Percentiles rank a stretch among this genome's conserved stretches.
These are phyloP conservation scores for Exophiala lecanii-corni DNA, from an alignment of 2,329 filamentous ascomycete genomes.

Conservation along the genomic window DNA sequence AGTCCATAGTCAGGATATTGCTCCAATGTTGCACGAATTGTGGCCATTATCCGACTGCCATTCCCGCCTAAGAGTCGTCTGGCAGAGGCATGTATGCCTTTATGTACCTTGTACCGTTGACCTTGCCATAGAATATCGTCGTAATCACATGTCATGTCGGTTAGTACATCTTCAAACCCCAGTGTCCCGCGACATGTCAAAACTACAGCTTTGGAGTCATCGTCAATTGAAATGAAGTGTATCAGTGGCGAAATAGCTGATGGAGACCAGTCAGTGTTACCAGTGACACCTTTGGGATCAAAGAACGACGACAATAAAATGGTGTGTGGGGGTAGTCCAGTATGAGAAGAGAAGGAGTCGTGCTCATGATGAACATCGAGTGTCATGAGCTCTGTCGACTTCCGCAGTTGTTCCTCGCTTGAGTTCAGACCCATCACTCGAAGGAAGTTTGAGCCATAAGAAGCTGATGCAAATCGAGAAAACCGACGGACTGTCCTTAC, in stretches of 20 bases:
- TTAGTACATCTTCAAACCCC: conserved; percentile 68
- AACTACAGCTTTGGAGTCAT: conserved; percentile 66
- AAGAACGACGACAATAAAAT: conserved; percentile 65
- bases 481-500: conserved; percentile 44
- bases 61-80: conserved; percentile 58
- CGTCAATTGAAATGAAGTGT: conserved; percentile 68
- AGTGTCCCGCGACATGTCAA: conserved; percentile 68
- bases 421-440: conserved; percentile 42
- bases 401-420: conserved; percentile 24
- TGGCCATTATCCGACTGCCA: conserved; percentile 62
- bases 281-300: conserved; percentile 59
- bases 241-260: conserved; percentile 63
- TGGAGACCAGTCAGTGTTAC: conserved; percentile 49
- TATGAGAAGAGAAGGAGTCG: conserved; percentile 42
- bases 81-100: conserved; percentile 69
- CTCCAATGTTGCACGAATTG: conserved; percentile 60
- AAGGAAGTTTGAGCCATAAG: conserved; percentile 44
- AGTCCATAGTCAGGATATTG: conserved; percentile 66
- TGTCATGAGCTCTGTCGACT: conserved; percentile 30
- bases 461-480: conserved; percentile 44
- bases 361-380: conserved; percentile 40
- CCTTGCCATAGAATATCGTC: conserved; percentile 62
- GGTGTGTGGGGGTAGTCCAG: conserved; percentile 41
- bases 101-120: conserved; percentile 64
- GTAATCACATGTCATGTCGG: conserved; percentile 71